phyloP scores from a whole-genome alignment of 768 basidiomycete species.

The Phallus indusiatus region DNA sequence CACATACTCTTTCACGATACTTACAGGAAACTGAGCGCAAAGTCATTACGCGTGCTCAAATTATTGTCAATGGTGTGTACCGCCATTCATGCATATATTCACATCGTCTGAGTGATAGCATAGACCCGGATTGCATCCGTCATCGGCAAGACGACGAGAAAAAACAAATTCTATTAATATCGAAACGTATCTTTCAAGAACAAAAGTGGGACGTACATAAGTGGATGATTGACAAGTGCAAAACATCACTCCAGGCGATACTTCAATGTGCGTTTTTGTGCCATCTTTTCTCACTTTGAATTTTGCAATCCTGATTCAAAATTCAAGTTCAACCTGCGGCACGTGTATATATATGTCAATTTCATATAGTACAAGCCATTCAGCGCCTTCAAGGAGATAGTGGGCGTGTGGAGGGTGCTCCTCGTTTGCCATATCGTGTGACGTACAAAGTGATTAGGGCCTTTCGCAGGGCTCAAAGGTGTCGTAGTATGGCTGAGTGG shows the following conservation, averaged over 20 bases:
- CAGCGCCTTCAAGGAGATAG: slow-evolving; percentile 11
- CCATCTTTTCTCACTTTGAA: too few species aligned
- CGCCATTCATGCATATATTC: not conserved
- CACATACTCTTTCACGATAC: not conserved
- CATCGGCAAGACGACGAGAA: too few species aligned
- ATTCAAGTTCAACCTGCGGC: not conserved
- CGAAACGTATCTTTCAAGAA: too few species aligned
- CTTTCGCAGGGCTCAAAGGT: too few species aligned
- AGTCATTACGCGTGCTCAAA: not conserved
- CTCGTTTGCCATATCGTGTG: too few species aligned
- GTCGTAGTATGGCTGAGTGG: too few species aligned
- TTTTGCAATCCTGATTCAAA: not conserved
- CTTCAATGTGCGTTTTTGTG: not conserved
- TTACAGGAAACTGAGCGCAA: not conserved
- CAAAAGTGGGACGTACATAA: slow-evolving; percentile 5
- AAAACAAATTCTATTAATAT: too few species aligned
- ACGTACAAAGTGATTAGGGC: too few species aligned
- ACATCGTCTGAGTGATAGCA: not conserved
- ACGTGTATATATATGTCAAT: slow-evolving; percentile 12
- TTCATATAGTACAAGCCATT: slow-evolving; percentile 17
- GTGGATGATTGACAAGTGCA: slow-evolving; percentile 14
- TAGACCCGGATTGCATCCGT: not conserved
- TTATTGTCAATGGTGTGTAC: slow-evolving; percentile 10
- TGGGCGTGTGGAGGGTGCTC: slow-evolving; percentile 2
- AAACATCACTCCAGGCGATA: slow-evolving; percentile 1